Base-by-base conservation (phyloP, 106 monocot species). In the Posidonia australis region DNA sequence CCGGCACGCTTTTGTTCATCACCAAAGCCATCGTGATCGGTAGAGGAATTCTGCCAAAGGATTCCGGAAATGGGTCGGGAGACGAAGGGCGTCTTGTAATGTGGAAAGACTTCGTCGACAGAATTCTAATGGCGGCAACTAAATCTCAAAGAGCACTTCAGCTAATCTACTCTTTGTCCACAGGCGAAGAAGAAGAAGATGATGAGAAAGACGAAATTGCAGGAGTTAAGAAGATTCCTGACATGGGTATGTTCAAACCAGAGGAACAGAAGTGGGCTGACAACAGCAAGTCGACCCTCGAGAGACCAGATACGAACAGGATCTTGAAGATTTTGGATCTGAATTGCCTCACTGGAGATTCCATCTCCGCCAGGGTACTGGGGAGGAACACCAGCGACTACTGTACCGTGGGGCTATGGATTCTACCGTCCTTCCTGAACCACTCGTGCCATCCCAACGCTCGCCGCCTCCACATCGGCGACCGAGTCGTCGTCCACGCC, bases 71-170 rank as follows among this genome's bases (percentile, higher is more conserved):
- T 9, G 65, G 58, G 7, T 54, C 75, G 17, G 49, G 30, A 44
- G 17, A 16, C 20, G 72, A 58, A 7, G 80, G 73, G 1, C 75
- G 79, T 43, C 72, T 96, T 70, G 86, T 80, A 42, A 74, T 96
- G 83, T 96, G 94, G 94, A 96, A 96, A 73, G 82, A 82, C 60
- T 79, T 96, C 29, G 86, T 96, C 20, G 84, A 80, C 31, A 72
- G 67, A 71, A 55, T 96, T 18, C 70, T 96, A 30, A 67, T 80
- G 26, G 67, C 51, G 10, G 75, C 67, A 0, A 68, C 70, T 30
- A 86, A 80, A 24, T 81, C 79, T 57, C 43, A 58, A 5, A 77
- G 74, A 29, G 82, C 82, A 0, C 76, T 78, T 1, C 36, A 44
- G 28, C 55, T 84, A 36, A 71, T 96, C 51, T 76, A 86, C 76